Evolutionary conservation across 805 yeast genomes (phyloP), one percentile per base, ranked within the genome.

Genomic region (Teunomyces kruisii): DNA sequence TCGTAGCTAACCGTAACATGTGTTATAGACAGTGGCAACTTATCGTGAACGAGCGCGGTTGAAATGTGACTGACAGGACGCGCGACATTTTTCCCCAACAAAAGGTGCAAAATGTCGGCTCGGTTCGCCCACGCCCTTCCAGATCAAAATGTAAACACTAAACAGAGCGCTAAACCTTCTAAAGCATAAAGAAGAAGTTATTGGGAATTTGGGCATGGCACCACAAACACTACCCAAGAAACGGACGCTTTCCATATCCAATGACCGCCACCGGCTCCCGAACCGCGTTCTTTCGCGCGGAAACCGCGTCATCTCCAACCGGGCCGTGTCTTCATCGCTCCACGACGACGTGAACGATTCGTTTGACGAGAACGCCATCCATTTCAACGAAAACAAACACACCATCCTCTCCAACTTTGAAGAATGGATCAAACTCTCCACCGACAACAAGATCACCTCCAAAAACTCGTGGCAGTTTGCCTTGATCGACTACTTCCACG

Each of bases 381-480:
- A 65, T 43, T 72, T 72, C 50, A 68, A 69, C 47, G 73, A 68
- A 40, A 72, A 72, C 54, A 67, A 56, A 45, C 67, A 70, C 45
- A 70, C 76, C 14, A 71, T 72, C 46, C 54, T 72, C 52, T 62
- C 72, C 30, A 71, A 67, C 50, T 74, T 74, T 53, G 78, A 74
- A 53, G 78, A 73, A 53, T 74, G 79, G 79, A 73, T 74, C 57
- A 73, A 74, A 48, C 60, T 74, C 32, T 68, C 77, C 28, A 65
- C 70, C 3, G 71, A 66, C 44, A 66, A 66, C 49, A 89, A 87
- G 61, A 88, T 90, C 68, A 91, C 86, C 48, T 77, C 89, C 0
- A 74, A 84, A 30, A 91, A 91, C 62, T 83, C 94, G 57, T 91
- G 97, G 96, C 85, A 86, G 55, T 82, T 89, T 59, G 96, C 91